Base-by-base conservation (phyloP, 768 basidiomycete genomes). In the Auriscalpium microsporum region DNA sequence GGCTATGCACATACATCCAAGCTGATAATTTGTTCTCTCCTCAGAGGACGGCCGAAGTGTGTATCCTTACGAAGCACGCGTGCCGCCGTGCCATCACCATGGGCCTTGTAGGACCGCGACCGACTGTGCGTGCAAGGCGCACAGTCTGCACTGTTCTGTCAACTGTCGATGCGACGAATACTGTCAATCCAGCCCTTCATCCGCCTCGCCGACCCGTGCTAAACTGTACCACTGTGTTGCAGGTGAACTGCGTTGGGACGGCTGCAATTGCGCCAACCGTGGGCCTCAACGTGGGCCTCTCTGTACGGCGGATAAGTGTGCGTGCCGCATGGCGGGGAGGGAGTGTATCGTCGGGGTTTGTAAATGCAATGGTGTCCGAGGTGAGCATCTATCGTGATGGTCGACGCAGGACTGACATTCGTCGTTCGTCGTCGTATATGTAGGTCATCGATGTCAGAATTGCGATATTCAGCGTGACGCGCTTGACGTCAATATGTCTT, bases 191-290 rank as follows among this genome's bases (percentile, higher is more conserved):
- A 4, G 28, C 28, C 28, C 5, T 44, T 46, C 33, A 14, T 10
- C 21, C 21, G 21, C 21, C 21, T 21, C 17, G 7, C 47, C 9
- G 33, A 48, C 23, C 34, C 40, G 33, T 14, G 45, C 10, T 8
- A 0, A 11, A 1, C 13, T 46, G 1, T 35, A 16, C 33, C 38
- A 53, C 36, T 38, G 14, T 17, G 21, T 38, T 55, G 10, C 56
- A 86, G 86, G 86, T 62, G 54, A 56, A 19, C 78, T 78, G 11
- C 73, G 80, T 49, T 80, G 77, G 76, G 66, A 63, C 54, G 86
- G 86, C 3, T 88, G 86, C 60, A 64, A 84, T 61, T 64, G 67
- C 10, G 59, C 52, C 37, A 48, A 17, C 10, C 33, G 11, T 4
- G 50, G 64, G 60, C 17, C 36, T 10, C 36, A 40, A 51, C 21